A percentile compares a stretch with the other conserved stretches of the same genome.
phyloP scores from a whole-genome alignment of 2,329 filamentous ascomycete species.

The Dichotomopilus funicola region DNA sequence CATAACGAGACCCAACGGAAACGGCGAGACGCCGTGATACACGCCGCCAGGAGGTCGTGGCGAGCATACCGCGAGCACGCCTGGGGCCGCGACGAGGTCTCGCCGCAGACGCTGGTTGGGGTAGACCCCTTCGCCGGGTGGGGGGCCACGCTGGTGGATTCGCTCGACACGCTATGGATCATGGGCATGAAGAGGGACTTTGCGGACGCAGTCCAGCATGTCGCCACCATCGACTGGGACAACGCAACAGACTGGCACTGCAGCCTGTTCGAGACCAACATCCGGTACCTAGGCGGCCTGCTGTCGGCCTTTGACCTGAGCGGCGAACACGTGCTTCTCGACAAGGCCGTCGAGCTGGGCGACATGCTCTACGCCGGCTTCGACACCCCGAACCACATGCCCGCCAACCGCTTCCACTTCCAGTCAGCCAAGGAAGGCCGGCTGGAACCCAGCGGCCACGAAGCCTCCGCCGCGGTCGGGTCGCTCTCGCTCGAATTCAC shows the following conservation, averaged over 20 bases:
- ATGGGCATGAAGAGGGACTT: constrained; percentile 54
- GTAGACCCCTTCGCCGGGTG: constrained; percentile 47
- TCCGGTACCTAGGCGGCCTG: constrained; percentile 48
- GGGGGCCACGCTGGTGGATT: constrained; percentile 54
- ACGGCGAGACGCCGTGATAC: constrained; percentile 34
- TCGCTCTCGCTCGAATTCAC: constrained; percentile 71
- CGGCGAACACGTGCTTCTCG: constrained; percentile 38
- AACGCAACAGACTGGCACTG: constrained; percentile 40
- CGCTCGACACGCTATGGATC: constrained; percentile 53
- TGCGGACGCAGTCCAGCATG: constrained; percentile 41
- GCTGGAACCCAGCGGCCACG: constrained; percentile 31
- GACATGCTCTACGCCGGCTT: constrained; percentile 49
- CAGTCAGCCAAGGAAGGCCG: constrained; percentile 33
- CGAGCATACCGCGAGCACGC: constrained; percentile 47
- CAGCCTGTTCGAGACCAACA: constrained; percentile 58
- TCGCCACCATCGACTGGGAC: constrained; percentile 50
- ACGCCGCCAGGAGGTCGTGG: constrained; percentile 42
- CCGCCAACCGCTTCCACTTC: constrained; percentile 42
- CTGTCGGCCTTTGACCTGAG: constrained; percentile 48
- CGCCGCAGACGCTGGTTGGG: constrained; percentile 41
- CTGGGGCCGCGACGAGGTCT: constrained; percentile 51
- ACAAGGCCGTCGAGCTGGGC: constrained; percentile 47
- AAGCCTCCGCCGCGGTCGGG: constrained; percentile 46
- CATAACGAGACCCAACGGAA: constrained; percentile 30
- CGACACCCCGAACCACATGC: constrained; percentile 49